Base-by-base conservation (phyloP, 371 early-diverging fungal species). In the Lichtheimia ornata region DNA sequence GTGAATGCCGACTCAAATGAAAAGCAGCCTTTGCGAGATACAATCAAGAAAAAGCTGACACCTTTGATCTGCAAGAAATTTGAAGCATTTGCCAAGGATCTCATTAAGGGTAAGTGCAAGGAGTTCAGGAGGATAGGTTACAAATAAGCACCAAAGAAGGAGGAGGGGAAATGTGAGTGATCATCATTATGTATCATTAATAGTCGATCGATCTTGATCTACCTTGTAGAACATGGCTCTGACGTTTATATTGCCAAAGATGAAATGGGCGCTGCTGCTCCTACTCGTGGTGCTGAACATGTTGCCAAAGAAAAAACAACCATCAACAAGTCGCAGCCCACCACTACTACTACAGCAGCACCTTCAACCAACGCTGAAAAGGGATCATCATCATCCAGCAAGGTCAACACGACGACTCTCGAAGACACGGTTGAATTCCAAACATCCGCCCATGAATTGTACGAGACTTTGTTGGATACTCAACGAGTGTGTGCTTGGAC, bases 401-500 rank as follows among this genome's bases (percentile, higher is more conserved):
- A 73, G 12, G 83, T 91, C 44, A 87, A 87, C 40, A 84, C 91
- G 13, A 88, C 87, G 12, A 88, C 88, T 0, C 69, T 94, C 40
- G 81, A 73, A n/a, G 90, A 93, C 53, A 78, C 80, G 15, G 69
- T 90, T 24, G 96, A 97, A 68, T 92, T 97, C 70, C 88, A 90
- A 66, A 91, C 94, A 40, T 88, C 94, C n/a, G 92, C 94, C 0
- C 76, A 81, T 17, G 95, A 96, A 58, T 61, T 97, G 13, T 97
- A 86, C 69, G 86, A 88, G 49, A 88, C 91, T 0, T 78, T 97
- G 43, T 71, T 92, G 53, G 90, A 96, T 69, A 70, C 84, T 41
- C 82, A 80, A 49, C 84, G 92, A 40, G 94, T 92, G 50, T 67
- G 72, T 11, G 82, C 78, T 41, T 97, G 98, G 98, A 88, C 96